These are phyloP conservation scores for Handroanthus guayacan DNA, from an alignment of 257 asterid genomes.

Conservation along the genomic window DNA sequence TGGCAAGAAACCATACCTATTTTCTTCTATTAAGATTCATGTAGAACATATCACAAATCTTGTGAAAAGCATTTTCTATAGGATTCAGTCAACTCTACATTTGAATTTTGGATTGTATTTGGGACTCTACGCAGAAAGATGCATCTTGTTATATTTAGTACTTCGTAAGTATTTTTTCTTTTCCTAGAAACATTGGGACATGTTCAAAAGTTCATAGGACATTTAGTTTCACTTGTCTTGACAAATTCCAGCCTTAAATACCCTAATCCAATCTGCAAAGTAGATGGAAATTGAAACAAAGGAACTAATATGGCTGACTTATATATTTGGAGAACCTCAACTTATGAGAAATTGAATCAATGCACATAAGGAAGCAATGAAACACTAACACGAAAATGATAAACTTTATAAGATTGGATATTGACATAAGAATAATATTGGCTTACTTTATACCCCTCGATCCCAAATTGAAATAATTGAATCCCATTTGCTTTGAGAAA, in stretches of 20 bases:
- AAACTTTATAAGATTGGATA: not conserved
- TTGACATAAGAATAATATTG: not conserved
- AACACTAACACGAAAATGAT: not conserved
- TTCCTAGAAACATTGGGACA: too few species aligned
- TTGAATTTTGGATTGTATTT: too few species aligned
- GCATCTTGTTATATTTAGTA: too few species aligned
- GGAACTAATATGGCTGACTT: not conserved
- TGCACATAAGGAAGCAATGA: not conserved
- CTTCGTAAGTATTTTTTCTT: too few species aligned
- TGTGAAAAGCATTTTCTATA: too few species aligned
- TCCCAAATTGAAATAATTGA: slow-evolving; percentile 77
- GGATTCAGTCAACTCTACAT: too few species aligned
- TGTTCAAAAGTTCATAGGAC: too few species aligned
- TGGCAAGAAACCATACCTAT: too few species aligned
- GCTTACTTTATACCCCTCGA: slow-evolving; percentile 77
- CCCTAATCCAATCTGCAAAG: not conserved
- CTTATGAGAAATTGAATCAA: not conserved
- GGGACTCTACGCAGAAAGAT: too few species aligned
- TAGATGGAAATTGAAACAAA: not conserved
- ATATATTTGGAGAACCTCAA: not conserved
- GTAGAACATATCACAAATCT: too few species aligned
- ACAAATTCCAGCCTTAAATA: too few species aligned
- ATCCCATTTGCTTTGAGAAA: slow-evolving; percentile 73
- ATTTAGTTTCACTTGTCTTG: not conserved
- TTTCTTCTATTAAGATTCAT: too few species aligned